Conservation (phyloP, 2,329 filamentous ascomycete species). For the Colletotrichum sp. region DNA sequence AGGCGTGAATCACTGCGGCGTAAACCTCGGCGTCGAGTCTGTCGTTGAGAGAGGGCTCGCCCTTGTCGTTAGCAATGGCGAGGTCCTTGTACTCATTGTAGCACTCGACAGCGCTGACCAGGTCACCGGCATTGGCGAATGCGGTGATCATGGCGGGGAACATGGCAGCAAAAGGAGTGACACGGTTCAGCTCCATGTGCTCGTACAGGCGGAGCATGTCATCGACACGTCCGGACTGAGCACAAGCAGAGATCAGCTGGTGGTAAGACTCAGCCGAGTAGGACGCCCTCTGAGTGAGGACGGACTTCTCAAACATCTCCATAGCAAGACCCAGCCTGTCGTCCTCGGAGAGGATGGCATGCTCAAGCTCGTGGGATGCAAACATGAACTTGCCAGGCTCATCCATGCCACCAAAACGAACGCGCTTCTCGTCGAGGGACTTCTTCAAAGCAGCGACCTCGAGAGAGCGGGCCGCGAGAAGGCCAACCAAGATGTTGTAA, state of each 20-base stretch:
- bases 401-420: slow-evolving; percentile 85
- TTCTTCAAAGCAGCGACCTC: slow-evolving; percentile 78
- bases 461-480: slow-evolving; percentile 81
- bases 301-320: slow-evolving; percentile 82
- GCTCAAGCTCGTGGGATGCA: slow-evolving; percentile 84
- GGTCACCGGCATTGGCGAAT: slow-evolving; percentile 81
- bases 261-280: slow-evolving; percentile 87
- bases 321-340: slow-evolving; percentile 85
- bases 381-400: slow-evolving; percentile 87
- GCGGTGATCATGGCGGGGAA: slow-evolving; percentile 96
- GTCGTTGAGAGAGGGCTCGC: slow-evolving; percentile 69
- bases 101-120: slow-evolving; percentile 88
- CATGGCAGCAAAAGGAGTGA: slow-evolving; percentile 78
- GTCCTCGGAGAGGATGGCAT: slow-evolving; percentile 85
- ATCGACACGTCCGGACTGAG: slow-evolving; percentile 77
- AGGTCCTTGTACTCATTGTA: slow-evolving; percentile 94
- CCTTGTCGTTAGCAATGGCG: slow-evolving; percentile 83
- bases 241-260: slow-evolving; percentile 85
- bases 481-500: slow-evolving; percentile 84
- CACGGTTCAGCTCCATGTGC: slow-evolving; percentile 83
- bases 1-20: slow-evolving; percentile 88
- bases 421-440: slow-evolving; percentile 78
- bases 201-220: slow-evolving; percentile 92
- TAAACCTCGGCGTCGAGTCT: slow-evolving; percentile 87
- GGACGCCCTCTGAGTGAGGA: slow-evolving; percentile 62